Conservation (phyloP, 371 early-diverging fungal species). For the Chytridiales sp. region DNA sequence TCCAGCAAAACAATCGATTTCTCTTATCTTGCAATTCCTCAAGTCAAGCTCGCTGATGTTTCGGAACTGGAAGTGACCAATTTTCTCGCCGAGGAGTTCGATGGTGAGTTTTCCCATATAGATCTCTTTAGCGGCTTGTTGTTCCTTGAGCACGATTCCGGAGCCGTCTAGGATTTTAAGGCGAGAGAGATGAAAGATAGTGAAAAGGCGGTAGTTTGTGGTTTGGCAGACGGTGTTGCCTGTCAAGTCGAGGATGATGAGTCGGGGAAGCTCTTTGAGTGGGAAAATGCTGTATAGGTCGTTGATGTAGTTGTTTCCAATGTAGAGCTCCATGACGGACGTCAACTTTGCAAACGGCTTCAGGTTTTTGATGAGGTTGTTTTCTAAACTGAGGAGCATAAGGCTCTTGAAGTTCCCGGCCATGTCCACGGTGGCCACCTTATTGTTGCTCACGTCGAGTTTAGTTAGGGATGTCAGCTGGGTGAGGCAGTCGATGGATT, state of each 20-base stretch:
- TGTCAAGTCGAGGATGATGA: conserved; percentile 55
- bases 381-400: conserved; percentile 49
- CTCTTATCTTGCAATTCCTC: conserved; percentile 53
- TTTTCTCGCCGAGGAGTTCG: conserved; percentile 54
- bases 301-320: conserved; percentile 50
- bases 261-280: conserved; percentile 50
- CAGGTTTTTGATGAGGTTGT: conserved; percentile 41
- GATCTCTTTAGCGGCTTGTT: conserved; percentile 44
- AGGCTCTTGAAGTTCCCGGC: conserved; percentile 39
- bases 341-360: conserved; percentile 42
- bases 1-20: conserved; percentile 50
- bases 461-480: conserved; percentile 40
- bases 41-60: conserved; percentile 54
- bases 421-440: conserved; percentile 36
- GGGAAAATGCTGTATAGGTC: conserved; percentile 51
- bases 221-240: conserved; percentile 48
- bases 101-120: conserved; percentile 54
- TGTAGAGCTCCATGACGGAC: conserved; percentile 54
- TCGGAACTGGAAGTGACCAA: conserved; percentile 51
- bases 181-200: conserved; percentile 49
- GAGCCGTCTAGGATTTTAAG: conserved; percentile 57
- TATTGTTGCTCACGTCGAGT: conserved; percentile 49
- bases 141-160: conserved; percentile 46
- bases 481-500: conserved; percentile 41
- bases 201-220: conserved; percentile 48